phyloP scores from a whole-genome alignment of 805 yeast genomes.

The Candida ortonii region DNA sequence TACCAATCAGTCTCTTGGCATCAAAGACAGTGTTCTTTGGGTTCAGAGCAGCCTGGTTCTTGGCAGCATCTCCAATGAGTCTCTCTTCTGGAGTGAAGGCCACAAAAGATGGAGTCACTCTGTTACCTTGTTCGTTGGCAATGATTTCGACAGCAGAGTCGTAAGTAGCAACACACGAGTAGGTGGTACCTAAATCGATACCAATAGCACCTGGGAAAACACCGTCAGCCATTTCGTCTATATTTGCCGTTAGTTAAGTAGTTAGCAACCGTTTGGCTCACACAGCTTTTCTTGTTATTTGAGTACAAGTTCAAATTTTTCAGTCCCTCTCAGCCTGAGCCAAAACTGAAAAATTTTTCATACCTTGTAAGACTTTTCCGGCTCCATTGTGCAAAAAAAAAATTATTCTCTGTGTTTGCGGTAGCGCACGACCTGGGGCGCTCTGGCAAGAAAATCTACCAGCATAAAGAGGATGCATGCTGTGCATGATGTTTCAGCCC shows the following conservation, averaged over 20 bases:
- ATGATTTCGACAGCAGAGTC: slow-evolving; percentile 74
- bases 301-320: no score
- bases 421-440: slow-evolving; percentile 5
- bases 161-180: slow-evolving; percentile 73
- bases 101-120: slow-evolving; percentile 80
- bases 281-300: no score
- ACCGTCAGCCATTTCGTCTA: slow-evolving; percentile 84
- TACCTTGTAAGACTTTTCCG: slow-evolving; percentile 1
- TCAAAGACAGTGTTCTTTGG: slow-evolving; percentile 76
- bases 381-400: slow-evolving; percentile 4
- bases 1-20: slow-evolving; percentile 80
- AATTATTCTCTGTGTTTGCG: slow-evolving; percentile 2
- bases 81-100: slow-evolving; percentile 77
- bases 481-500: slow-evolving; percentile 7
- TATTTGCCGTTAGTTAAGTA: slow-evolving; percentile 11
- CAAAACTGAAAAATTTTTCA: slow-evolving; percentile 10
- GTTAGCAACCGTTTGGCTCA: slow-evolving; percentile 6
- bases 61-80: slow-evolving; percentile 80
- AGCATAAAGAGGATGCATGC: slow-evolving; percentile 3
- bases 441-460: neutral
- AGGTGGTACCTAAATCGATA: slow-evolving; percentile 94
- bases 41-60: slow-evolving; percentile 80
- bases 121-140: slow-evolving; percentile 84
- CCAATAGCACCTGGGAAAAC: slow-evolving; percentile 99
- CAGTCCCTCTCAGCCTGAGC: no score